Evolutionary conservation across 164 flowering plant genomes (phyloP).

Genomic region (Umbellularia californica): DNA sequence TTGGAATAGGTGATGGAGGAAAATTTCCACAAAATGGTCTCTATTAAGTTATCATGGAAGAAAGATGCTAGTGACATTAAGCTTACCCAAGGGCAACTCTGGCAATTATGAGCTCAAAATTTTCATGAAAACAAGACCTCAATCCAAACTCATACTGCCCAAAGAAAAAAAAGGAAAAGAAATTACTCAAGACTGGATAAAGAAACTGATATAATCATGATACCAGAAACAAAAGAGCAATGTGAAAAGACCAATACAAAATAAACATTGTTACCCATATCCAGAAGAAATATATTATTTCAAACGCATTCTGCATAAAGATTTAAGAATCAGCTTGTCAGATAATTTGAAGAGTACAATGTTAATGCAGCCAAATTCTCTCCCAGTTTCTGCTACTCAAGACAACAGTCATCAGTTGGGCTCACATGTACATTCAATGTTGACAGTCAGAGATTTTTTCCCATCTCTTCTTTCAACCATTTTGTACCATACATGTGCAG

Average conservation of each 20-base stretch:
- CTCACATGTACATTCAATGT: no score
- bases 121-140: constrained; percentile 48
- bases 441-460: no score
- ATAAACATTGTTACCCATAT: constrained; percentile 60
- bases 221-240: not conserved
- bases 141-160: constrained; percentile 64
- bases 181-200: not conserved
- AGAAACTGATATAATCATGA: not conserved
- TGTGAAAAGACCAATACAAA: not conserved
- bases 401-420: no score
- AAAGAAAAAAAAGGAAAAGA: not conserved
- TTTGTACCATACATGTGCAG: no score
- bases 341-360: not conserved
- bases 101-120: constrained; percentile 32
- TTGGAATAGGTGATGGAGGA: no score
- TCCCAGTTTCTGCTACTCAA: no score
- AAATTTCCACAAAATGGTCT: not conserved
- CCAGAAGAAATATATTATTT: constrained; percentile 90
- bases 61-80: no score
- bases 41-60: not conserved
- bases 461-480: no score
- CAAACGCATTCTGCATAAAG: constrained; percentile 42
- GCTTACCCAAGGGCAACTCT: constrained; percentile 78
- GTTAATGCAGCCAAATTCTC: no score
- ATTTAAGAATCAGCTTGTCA: not conserved